phyloP scores from a whole-genome alignment of 2,329 filamentous ascomycete genomes.

The Exophiala bonariae region DNA sequence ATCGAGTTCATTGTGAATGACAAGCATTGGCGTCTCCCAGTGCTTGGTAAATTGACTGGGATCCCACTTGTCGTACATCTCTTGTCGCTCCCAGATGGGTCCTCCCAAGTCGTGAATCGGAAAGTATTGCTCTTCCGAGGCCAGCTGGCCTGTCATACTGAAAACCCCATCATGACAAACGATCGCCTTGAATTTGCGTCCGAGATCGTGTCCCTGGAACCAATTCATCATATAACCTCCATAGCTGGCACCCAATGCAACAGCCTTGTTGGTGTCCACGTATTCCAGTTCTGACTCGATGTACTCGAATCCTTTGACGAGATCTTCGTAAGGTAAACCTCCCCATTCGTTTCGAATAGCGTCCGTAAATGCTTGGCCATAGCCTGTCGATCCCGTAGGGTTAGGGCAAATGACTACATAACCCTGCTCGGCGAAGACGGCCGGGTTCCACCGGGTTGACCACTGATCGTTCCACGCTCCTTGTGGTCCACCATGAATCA shows the following conservation, averaged over 20 bases:
- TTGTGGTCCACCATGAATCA: constrained; percentile 56
- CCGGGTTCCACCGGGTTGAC: constrained; percentile 56
- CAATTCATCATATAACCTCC: constrained; percentile 64
- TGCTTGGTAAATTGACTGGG: constrained; percentile 58
- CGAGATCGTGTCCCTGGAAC: constrained; percentile 56
- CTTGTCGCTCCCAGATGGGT: constrained; percentile 49
- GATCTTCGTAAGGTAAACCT: constrained; percentile 55
- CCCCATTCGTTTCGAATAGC: constrained; percentile 55
- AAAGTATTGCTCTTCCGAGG: constrained; percentile 57
- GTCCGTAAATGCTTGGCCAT: constrained; percentile 56
- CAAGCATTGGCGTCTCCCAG: constrained; percentile 84
- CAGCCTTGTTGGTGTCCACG: constrained; percentile 54
- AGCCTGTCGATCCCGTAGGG: constrained; percentile 59
- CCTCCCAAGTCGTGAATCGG: constrained; percentile 54
- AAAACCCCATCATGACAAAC: constrained; percentile 52
- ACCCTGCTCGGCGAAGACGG: constrained; percentile 61
- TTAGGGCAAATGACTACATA: constrained; percentile 62
- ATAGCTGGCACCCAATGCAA: constrained; percentile 55
- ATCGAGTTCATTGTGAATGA: constrained; percentile 88
- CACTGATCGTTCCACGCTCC: constrained; percentile 55
- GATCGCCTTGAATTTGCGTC: constrained; percentile 57
- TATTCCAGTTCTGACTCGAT: constrained; percentile 52
- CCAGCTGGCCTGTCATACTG: constrained; percentile 43
- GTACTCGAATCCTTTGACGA: constrained; percentile 55
- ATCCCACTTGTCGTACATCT: constrained; percentile 59